Evolutionary conservation across 208 protist species (phyloP), one percentile per base, ranked within the genome.

Genomic region (Leishmania tropica): DNA sequence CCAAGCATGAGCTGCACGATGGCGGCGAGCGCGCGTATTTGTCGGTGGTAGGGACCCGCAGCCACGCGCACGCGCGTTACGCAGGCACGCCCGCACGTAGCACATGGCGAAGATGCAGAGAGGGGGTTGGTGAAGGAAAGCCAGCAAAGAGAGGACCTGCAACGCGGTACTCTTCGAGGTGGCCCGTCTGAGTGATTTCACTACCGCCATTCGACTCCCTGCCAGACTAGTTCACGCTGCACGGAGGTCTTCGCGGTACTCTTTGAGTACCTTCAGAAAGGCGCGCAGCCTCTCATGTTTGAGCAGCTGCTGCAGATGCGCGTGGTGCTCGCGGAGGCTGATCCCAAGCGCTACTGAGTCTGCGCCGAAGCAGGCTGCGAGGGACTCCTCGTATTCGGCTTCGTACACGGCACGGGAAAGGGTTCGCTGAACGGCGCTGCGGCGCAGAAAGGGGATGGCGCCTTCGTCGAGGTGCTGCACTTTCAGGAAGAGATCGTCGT

Each of bases 321-420:
- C 86, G 47, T 88, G 78, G 72, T 92, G 89, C 79, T 88, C 81
- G 11, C 65, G 74, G 75, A 92, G 70, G 60, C 81, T 83, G 0
- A 90, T 75, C 73, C 77, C 64, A 58, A 78, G 71, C 19, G 78
- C 81, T 19, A n/a, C 42, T 17, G 81, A 83, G 78, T 82, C 81
- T 7, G 11, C 54, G 58, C 89, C 86, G 40, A 92, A 92, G 80
- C 89, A 92, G 28, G 88, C 84, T 40, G 15, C 62, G 47, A 92
- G 81, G 7, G 82, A 83, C 73, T 40, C 60, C n/a, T 81, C 80
- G 78, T 85, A 92, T 73, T 92, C 86, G 48, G 81, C 62, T 24
- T 84, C 78, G 75, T 92, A 89, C 45, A 92, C 89, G 11, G 86
- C 86, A 0, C 86, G 84, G 6, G 82, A 82, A 19, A 92, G 81